Base-by-base conservation (phyloP, 1,284 basidiomycete genomes). In the Boletus sp. region DNA sequence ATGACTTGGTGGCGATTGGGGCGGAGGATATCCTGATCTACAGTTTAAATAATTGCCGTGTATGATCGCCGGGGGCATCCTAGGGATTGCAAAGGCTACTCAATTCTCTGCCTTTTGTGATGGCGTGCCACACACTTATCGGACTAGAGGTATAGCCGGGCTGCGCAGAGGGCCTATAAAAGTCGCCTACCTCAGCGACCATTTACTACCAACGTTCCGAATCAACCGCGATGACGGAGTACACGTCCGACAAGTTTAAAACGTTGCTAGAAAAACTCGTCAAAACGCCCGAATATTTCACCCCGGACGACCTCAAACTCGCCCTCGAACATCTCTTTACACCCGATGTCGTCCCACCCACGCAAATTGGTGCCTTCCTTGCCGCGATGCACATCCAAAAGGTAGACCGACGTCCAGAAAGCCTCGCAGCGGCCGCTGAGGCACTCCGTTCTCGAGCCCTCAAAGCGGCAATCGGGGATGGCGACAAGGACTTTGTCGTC, bases 21-120 rank as follows among this genome's bases (percentile, higher is more conserved):
- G 96, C 96, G 0, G 85, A 91, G 72, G 96, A 99, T 73, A 85
- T 98, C 51, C 76, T 98, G 63, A 87, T 96, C 58, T 89, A 97
- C 67, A 91, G 88, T 62, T 77, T 99, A 64, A 88, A 94, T 73
- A 98, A 98, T 73, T 98, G 95, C 77, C 85, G 96, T 76, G 95
- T 98, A 20, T 67, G 48, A 67, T 31, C 20, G 13, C 36, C 7
- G 36, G 2, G 7, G 5, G 29, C 29, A 9, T 31, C 35, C 35
- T 36, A 15, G 35, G 13, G 13, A 35, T 13, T 15, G 12, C 33
- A 11, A 35, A 15, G 15, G 13, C 43, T 24, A 12, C 20, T 39
- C 20, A 18, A 20, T 13, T 45, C 4, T 33, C 29, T 18, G 12
- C 18, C 52, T 12, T 27, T 31, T 20, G 11, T 24, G 56, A 48